Evolutionary conservation across 176 grass and related monocot species (phyloP).

Genomic region (Aegilops bicornis): DNA sequence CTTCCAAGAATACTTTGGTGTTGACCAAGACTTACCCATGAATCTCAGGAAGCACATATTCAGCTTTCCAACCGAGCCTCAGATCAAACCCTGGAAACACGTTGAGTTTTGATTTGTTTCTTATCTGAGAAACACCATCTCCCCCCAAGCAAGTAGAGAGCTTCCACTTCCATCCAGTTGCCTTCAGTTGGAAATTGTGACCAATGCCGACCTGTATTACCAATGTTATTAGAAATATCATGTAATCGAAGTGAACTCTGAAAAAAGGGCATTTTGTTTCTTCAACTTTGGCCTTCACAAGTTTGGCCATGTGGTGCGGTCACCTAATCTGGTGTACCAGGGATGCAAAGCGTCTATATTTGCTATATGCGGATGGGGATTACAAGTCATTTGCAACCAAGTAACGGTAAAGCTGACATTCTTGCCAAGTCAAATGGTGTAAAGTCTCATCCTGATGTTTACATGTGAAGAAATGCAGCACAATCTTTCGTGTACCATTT

Average conservation of each 20-base stretch:
- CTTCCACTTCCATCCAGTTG: conserved; percentile 95
- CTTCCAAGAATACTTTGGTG: neutral
- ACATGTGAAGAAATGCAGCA: neutral
- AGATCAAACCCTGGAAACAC: conserved; percentile 93
- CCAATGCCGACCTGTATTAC: conserved; percentile 74
- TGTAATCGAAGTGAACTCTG: neutral
- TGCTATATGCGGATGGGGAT: neutral
- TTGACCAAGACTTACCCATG: conserved; percentile 59
- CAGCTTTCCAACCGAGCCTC: conserved; percentile 91
- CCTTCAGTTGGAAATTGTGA: conserved; percentile 79
- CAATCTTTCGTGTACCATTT: neutral
- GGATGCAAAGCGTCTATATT: neutral
- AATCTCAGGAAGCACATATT: conserved; percentile 93
- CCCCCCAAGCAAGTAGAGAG: conserved; percentile 85
- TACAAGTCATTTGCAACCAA: neutral
- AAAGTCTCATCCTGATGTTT: neutral
- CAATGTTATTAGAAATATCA: conserved; percentile 1
- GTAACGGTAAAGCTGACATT: neutral
- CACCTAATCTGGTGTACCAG: neutral
- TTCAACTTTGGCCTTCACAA: neutral
- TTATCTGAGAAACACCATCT: conserved; percentile 86
- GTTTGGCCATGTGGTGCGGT: neutral
- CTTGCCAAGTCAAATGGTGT: neutral
- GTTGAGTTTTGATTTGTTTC: conserved; percentile 85
- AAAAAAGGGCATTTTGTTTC: neutral